These are phyloP conservation scores for Reutealis trisperma DNA, from an alignment of 345 rosid genomes.

Conservation along the genomic window DNA sequence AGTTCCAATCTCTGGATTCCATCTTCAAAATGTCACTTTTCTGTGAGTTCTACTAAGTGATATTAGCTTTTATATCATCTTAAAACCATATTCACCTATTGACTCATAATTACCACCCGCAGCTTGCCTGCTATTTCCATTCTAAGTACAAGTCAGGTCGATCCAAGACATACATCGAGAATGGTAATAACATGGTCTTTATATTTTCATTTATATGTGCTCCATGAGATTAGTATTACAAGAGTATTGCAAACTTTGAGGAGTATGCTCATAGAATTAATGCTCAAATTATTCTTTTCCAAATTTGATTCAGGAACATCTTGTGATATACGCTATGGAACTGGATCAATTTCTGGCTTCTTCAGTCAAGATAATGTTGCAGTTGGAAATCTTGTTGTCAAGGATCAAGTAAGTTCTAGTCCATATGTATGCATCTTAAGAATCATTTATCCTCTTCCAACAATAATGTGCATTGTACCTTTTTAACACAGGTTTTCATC, in stretches of 20 bases:
- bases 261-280: neutral
- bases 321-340: conserved; percentile 64
- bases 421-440: neutral
- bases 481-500: conserved; percentile 51
- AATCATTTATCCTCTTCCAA: neutral
- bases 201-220: neutral
- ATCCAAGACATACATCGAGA: conserved; percentile 60
- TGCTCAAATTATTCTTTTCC: conserved; percentile 5
- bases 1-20: conserved; percentile 94
- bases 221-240: neutral
- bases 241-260: neutral
- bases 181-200: conserved; percentile 35
- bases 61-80: neutral
- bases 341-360: conserved; percentile 75
- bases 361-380: conserved; percentile 69
- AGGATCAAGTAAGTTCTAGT: conserved; percentile 53
- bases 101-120: conserved; percentile 11
- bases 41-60: conserved; percentile 45
- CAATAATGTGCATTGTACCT: neutral
- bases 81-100: neutral
- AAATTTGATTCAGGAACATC: conserved; percentile 46
- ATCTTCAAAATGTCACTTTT: conserved; percentile 65
- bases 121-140: conserved; percentile 82
- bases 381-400: conserved; percentile 64
- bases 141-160: conserved; percentile 61